These are phyloP conservation scores for Kalaharituber pfeilii DNA, from an alignment of 2,329 filamentous ascomycete species.

Conservation along the genomic window DNA sequence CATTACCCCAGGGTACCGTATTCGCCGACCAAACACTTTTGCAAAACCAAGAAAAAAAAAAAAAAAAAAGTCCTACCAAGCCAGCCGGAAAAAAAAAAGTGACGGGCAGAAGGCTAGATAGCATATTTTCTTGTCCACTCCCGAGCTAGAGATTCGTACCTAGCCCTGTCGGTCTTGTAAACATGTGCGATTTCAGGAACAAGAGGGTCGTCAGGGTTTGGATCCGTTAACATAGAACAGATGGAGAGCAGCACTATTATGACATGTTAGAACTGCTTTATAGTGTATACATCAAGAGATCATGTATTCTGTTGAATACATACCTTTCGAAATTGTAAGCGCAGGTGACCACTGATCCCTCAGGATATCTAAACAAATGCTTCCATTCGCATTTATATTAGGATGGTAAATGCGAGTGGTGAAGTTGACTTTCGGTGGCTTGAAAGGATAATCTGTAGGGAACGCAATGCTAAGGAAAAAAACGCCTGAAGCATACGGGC, in stretches of 20 bases:
- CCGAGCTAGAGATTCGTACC: conserved; percentile 89
- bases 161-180: conserved; percentile 94
- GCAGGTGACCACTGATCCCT: conserved; percentile 98
- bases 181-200: conserved; percentile 98
- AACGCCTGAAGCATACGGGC: conserved; percentile 92
- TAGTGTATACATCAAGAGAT: conserved; percentile 2
- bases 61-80: neutral
- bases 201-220: conserved; percentile 95
- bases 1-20: neutral
- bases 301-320: conserved; percentile 13
- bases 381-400: conserved; percentile 99
- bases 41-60: neutral
- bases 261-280: conserved; percentile 4
- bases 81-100: neutral
- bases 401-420: conserved; percentile 99
- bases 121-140: conserved; percentile 99
- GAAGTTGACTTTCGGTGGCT: conserved; percentile 99
- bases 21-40: conserved; percentile 1
- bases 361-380: conserved; percentile 95
- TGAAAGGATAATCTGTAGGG: conserved; percentile 99
- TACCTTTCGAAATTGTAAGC: conserved; percentile 96
- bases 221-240: conserved; percentile 99
- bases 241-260: conserved; percentile 77
- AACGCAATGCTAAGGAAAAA: conserved; percentile 99
- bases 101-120: conserved; percentile 42